Base-by-base conservation (phyloP, 169 alveolate species). In the Eimeria acervulina region DNA sequence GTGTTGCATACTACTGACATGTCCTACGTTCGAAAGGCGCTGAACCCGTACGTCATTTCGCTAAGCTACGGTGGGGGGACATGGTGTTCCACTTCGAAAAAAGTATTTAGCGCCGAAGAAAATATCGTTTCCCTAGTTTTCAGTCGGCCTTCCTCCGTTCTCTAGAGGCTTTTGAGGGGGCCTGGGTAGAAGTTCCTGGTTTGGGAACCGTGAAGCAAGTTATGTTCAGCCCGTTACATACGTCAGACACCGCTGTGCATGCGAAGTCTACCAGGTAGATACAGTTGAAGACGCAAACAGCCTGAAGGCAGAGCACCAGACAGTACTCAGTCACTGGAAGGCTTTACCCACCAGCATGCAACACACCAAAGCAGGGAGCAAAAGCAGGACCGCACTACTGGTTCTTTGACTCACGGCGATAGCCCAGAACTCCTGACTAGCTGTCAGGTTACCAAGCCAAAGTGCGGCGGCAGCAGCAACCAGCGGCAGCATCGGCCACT, bases 221-320 rank as follows among this genome's bases (percentile, higher is more conserved):
- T 15, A 81, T 93, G 13, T 51, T 90, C 31, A 93, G 38, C 12
- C 87, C 78, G n/a, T 44, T 47, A 26, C 96, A 93, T 17, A 93
- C 88, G 74, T 93, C 96, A 15, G 94, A 63, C 19, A 93, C 96
- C 51, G 61, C 90, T 23, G 96, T 93, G 88, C 66, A 83, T 5
- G 81, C 84, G 78, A 93, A 93, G 80, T 93, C 96, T 28, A 91
- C 89, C 23, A 93, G 88, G 44, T 93, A 93, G 23, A 63, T 21
- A 52, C 85, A 19, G 66, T 93, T 93, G 74, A 88, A 93, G 12
- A 66, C 5, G 88, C 93, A 74, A 31, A 83, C 96, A 42, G 63
- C 88, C 96, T 93, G 93, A 51, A 85, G 21, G 55, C 59, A 85
- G 47, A 13, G 2, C 44, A 66, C 7, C 44, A 31, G 7, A 12